A percentile compares a stretch with the other conserved stretches of the same genome.
phyloP scores from a whole-genome alignment of 2,329 filamentous ascomycete species.

The Immersiporthe knoxdaviesiana region DNA sequence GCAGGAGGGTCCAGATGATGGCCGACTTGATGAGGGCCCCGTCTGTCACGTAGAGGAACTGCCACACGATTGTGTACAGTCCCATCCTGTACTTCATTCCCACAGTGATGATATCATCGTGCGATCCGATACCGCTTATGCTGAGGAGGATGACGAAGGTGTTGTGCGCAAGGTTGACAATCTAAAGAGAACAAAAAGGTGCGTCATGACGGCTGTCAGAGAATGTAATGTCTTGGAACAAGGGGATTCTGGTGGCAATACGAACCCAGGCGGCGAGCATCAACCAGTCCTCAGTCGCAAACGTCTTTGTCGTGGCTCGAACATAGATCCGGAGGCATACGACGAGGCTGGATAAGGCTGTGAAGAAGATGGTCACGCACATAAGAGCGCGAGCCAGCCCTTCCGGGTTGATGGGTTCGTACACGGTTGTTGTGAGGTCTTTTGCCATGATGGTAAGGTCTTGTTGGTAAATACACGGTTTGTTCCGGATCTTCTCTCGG shows the following conservation, averaged over 20 bases:
- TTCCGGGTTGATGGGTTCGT: constrained; percentile 29
- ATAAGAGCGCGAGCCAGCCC: constrained; percentile 25
- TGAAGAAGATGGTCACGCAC: constrained; percentile 25
- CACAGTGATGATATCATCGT: constrained; percentile 28
- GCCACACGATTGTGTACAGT: constrained; percentile 28
- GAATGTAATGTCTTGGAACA: neutral
- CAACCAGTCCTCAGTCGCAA: constrained; percentile 11
- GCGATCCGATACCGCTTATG: constrained; percentile 27
- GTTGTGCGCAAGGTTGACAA: constrained; percentile 28
- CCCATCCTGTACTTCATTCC: constrained; percentile 27
- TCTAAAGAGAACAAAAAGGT: neutral
- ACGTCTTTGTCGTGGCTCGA: constrained; percentile 12
- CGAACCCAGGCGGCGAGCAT: neutral
- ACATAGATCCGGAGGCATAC: constrained; percentile 23
- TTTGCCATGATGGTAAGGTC: constrained; percentile 22
- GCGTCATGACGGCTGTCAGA: neutral
- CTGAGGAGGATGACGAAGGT: constrained; percentile 26
- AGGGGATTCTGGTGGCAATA: neutral
- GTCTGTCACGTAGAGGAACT: constrained; percentile 28
- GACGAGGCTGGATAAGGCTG: constrained; percentile 25
- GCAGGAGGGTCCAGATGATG: constrained; percentile 27
- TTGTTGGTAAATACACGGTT: neutral
- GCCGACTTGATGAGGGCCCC: constrained; percentile 30
- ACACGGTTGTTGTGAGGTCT: constrained; percentile 23
- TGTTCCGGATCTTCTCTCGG: neutral